These are phyloP conservation scores for Hypomyces rosellus DNA, from an alignment of 2,329 filamentous ascomycete genomes.

Conservation along the genomic window DNA sequence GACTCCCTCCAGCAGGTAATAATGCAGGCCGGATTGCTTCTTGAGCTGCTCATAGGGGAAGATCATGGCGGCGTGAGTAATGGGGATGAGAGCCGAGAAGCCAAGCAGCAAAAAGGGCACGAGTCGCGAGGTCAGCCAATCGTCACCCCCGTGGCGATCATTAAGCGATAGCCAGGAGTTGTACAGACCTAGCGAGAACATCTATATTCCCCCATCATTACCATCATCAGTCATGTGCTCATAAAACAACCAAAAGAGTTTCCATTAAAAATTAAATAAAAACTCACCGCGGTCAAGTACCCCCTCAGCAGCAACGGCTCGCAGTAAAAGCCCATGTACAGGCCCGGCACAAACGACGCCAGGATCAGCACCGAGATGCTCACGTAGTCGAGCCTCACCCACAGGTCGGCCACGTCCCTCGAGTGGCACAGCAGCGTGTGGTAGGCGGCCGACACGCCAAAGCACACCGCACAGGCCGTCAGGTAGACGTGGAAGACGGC, in stretches of 20 bases:
- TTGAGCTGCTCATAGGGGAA: conserved; percentile 33
- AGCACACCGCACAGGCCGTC: conserved; percentile 28
- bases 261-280: no score
- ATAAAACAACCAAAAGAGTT: no score
- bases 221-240: no score
- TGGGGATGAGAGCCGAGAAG: conserved; percentile 32
- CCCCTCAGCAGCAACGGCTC: conserved; percentile 10
- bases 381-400: conserved; percentile 32
- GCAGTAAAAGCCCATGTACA: conserved; percentile 36
- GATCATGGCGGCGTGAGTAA: conserved; percentile 31
- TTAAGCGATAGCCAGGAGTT: neutral
- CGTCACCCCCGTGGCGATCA: no score
- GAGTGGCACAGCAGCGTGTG: conserved; percentile 37
- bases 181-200: conserved; percentile 2
- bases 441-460: conserved; percentile 31
- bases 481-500: conserved; percentile 36
- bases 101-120: conserved; percentile 32
- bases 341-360: conserved; percentile 31
- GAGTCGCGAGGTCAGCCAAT: conserved; percentile 30
- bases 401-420: conserved; percentile 24
- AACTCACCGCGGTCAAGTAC: neutral
- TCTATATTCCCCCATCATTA: conserved; percentile 11
- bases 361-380: conserved; percentile 33
- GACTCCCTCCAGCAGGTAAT: conserved; percentile 31
- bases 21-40: conserved; percentile 34